phyloP scores from a whole-genome alignment of 345 rosid genomes.

The Capsella bursapastoris region DNA sequence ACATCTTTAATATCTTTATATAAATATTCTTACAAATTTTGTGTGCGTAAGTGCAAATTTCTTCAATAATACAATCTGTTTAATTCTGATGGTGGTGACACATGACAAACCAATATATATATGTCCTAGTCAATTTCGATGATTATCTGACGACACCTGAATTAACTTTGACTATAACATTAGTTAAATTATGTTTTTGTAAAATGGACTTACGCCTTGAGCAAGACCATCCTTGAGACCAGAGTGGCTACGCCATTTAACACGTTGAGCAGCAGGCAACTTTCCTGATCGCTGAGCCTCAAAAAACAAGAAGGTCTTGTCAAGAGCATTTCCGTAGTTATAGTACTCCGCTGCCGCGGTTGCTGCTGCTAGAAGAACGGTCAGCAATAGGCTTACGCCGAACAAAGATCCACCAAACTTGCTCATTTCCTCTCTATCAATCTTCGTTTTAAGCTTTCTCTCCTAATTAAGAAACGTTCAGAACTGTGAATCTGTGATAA shows the following conservation, averaged over 20 bases:
- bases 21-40: not conserved
- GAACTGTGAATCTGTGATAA: conserved; percentile 1
- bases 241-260: conserved; percentile 69
- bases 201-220: conserved; percentile 54
- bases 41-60: too few relatives aligned
- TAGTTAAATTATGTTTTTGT: conserved; percentile 14
- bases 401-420: conserved; percentile 32
- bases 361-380: conserved; percentile 31
- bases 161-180: not conserved
- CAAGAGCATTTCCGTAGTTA: conserved; percentile 61
- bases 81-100: not conserved
- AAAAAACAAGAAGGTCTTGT: conserved; percentile 65
- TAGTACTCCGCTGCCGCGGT: conserved; percentile 35
- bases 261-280: conserved; percentile 53
- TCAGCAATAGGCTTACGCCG: conserved; percentile 40
- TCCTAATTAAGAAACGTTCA: not conserved
- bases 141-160: too few relatives aligned
- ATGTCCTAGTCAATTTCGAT: not conserved
- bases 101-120: not conserved
- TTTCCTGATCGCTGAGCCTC: conserved; percentile 77
- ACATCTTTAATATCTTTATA: not conserved
- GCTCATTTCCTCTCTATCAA: conserved; percentile 32
- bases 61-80: too few relatives aligned
- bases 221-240: conserved; percentile 63
- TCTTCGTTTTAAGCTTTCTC: not conserved